These are phyloP conservation scores for Eucalyptus regnans DNA, from an alignment of 345 rosid genomes.

Conservation along the genomic window DNA sequence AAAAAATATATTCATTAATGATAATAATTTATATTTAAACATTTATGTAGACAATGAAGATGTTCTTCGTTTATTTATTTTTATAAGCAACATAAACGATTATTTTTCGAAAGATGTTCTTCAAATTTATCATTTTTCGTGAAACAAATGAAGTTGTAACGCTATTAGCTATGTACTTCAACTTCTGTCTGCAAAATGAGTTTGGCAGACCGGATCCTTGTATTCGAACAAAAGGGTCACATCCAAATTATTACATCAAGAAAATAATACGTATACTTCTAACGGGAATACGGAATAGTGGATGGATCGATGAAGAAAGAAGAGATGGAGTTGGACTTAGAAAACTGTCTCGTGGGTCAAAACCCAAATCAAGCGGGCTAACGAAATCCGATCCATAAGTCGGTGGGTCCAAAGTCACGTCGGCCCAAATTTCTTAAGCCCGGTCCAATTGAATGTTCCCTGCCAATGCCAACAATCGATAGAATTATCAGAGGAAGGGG, in stretches of 20 bases:
- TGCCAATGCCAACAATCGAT: neutral
- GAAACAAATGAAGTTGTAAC: too few relatives aligned
- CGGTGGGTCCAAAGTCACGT: neutral
- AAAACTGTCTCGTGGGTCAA: neutral
- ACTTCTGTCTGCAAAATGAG: neutral
- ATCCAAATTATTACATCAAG: neutral
- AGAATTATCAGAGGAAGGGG: neutral
- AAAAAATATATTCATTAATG: too few relatives aligned
- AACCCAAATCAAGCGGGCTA: neutral
- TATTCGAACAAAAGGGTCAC: neutral
- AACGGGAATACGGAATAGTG: neutral
- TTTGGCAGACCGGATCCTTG: neutral
- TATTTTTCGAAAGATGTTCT: rapidly evolving
- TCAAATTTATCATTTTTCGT: too few relatives aligned
- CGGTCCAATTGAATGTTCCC: neutral
- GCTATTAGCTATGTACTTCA: too few relatives aligned
- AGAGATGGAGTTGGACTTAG: neutral
- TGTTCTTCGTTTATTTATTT: too few relatives aligned
- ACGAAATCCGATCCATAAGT: neutral
- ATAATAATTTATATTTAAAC: too few relatives aligned
- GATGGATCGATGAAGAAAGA: neutral
- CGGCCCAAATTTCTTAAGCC: neutral
- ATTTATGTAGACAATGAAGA: too few relatives aligned
- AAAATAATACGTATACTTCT: neutral
- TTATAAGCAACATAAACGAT: rapidly evolving